Evolutionary conservation across 495 filamentous ascomycete species (phyloP).

Genomic region (Melanomma pulvis-pyrius): DNA sequence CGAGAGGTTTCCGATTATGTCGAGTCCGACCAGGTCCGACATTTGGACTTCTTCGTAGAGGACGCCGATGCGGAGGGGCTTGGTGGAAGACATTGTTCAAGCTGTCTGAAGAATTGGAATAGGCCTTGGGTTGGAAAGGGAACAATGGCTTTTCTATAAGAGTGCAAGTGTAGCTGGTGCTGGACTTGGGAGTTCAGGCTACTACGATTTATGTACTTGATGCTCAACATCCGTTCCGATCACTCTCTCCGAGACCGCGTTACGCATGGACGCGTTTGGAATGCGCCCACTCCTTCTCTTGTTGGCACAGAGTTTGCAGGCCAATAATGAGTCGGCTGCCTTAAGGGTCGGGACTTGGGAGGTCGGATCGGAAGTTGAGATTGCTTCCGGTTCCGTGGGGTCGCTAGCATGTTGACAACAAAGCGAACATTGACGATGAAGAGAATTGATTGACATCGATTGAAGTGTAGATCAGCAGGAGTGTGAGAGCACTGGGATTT

Average conservation of each 20-base stretch:
- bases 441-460: no score
- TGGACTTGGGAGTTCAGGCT: not conserved
- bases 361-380: not conserved
- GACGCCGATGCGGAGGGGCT: slow-evolving; percentile 35
- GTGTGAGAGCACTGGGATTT: no score
- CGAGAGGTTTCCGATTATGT: slow-evolving; percentile 34
- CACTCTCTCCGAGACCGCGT: not conserved
- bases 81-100: not conserved
- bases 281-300: not conserved
- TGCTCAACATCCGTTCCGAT: not conserved
- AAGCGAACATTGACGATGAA: no score
- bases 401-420: no score
- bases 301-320: not conserved
- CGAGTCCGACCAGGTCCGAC: slow-evolving; percentile 33
- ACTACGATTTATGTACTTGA: not conserved
- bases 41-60: slow-evolving; percentile 35
- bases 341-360: not conserved
- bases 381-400: slow-evolving; percentile 2
- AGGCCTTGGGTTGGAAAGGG: not conserved
- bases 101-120: not conserved
- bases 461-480: no score
- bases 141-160: not conserved
- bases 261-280: not conserved
- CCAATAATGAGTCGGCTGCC: slow-evolving; percentile 1
- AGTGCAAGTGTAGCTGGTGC: not conserved